These are phyloP conservation scores for Acanthamoeba culbertsoni DNA, from an alignment of 208 protist species.

Conservation along the genomic window DNA sequence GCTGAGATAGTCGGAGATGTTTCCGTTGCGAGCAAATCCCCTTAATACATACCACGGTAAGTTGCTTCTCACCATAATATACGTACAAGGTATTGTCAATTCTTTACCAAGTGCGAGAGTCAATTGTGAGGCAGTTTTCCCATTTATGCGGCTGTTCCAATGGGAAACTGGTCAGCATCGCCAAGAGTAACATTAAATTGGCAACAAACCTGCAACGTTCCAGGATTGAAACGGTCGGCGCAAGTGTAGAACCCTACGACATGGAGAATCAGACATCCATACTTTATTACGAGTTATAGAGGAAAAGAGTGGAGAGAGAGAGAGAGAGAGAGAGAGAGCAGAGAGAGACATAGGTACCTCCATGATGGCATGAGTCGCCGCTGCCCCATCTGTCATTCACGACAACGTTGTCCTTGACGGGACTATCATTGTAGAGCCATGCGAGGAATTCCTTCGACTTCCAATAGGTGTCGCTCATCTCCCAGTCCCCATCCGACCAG, in stretches of 20 bases:
- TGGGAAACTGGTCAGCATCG: background rate
- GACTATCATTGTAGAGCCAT: constrained; percentile 70
- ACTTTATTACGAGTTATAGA: background rate
- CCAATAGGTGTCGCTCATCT: constrained; percentile 67
- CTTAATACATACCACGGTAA: background rate
- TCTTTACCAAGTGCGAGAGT: constrained; percentile 49
- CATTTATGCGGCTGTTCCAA: constrained; percentile 62
- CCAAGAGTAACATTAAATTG: background rate
- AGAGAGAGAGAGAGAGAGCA: too few species aligned
- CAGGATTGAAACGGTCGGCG: constrained; percentile 55
- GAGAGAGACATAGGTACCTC: constrained; percentile 66
- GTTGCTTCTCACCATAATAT: background rate
- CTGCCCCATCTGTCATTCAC: constrained; percentile 74
- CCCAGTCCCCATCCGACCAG: constrained; percentile 47
- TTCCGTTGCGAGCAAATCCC: constrained; percentile 62
- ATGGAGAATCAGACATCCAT: background rate
- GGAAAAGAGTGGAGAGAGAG: background rate
- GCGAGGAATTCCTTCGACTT: constrained; percentile 69
- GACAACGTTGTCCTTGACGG: constrained; percentile 68
- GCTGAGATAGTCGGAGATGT: background rate
- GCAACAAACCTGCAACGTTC: background rate
- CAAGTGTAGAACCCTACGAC: background rate
- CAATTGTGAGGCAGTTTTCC: constrained; percentile 72
- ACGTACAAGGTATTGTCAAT: too few species aligned
- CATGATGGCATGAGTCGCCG: constrained; percentile 15